Percentiles rank a stretch among this genome's conserved stretches.
phyloP scores from a whole-genome alignment of 1,284 basidiomycete genomes.

The Calocybe gambosa region DNA sequence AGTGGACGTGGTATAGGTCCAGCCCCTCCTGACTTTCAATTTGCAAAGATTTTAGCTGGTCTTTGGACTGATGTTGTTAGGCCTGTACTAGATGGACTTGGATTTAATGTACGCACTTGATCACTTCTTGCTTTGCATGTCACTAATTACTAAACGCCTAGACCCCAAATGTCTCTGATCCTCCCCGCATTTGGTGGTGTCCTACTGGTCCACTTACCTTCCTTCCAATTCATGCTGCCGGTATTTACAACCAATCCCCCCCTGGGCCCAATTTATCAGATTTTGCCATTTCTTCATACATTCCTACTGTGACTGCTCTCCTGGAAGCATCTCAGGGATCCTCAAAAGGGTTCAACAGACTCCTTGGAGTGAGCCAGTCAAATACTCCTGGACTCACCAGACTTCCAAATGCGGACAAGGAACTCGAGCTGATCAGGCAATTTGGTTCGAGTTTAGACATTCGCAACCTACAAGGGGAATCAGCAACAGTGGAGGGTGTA shows the following conservation, averaged over 20 bases:
- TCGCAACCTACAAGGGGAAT: neutral
- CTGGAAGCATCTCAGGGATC: too few relatives aligned
- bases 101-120: too few relatives aligned
- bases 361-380: neutral
- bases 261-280: neutral
- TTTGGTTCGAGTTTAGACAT: too few relatives aligned
- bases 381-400: neutral
- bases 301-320: neutral
- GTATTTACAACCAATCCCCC: neutral
- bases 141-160: too few relatives aligned
- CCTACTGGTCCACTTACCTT: neutral
- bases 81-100: too few relatives aligned
- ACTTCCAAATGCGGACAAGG: neutral
- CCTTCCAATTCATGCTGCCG: neutral
- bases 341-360: neutral
- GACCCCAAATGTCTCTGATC: too few relatives aligned
- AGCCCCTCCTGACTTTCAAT: too few relatives aligned
- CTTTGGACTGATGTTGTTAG: too few relatives aligned
- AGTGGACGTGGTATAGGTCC: too few relatives aligned
- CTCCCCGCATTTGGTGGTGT: too few relatives aligned
- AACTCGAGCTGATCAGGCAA: neutral
- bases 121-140: too few relatives aligned
- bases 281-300: neutral
- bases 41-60: too few relatives aligned
- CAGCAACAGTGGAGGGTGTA: neutral